Conservation (phyloP, 1,284 basidiomycete genomes). For the Fomitopsis pinicola region DNA sequence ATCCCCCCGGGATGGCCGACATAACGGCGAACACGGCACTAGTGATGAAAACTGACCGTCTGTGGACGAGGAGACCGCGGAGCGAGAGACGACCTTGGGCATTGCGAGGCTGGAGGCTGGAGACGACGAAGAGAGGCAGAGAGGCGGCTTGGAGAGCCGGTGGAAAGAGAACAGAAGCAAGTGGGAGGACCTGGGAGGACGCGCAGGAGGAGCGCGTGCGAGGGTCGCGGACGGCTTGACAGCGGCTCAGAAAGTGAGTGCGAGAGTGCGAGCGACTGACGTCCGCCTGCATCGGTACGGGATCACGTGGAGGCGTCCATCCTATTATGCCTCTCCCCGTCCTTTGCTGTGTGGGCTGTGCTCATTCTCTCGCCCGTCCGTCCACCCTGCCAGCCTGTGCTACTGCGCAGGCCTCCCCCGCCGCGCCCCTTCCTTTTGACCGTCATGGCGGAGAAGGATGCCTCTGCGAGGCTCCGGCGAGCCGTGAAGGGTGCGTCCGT, state of each 20-base stretch:
- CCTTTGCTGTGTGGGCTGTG: constrained; percentile 18
- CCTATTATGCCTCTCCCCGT: constrained; percentile 10
- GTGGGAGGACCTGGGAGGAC: no score
- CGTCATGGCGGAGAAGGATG: constrained; percentile 77
- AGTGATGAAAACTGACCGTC: constrained; percentile 49
- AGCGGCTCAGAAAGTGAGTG: neutral
- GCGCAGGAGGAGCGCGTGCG: neutral
- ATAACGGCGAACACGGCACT: constrained; percentile 5
- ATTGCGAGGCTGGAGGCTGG: constrained; percentile 30
- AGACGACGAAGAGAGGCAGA: no score
- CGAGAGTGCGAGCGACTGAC: constrained; percentile 2
- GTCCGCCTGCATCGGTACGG: constrained; percentile 1
- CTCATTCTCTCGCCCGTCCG: constrained; percentile 15
- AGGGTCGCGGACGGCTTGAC: neutral
- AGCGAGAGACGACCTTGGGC: constrained; percentile 81
- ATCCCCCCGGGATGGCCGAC: constrained; percentile 1
- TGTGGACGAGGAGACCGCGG: constrained; percentile 75
- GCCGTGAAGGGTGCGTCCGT: constrained; percentile 66
- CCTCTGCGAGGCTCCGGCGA: constrained; percentile 66
- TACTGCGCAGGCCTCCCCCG: constrained; percentile 4
- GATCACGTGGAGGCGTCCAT: constrained; percentile 5
- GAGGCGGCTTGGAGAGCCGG: constrained; percentile 1
- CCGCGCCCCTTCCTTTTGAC: constrained; percentile 7
- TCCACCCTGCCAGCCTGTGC: constrained; percentile 14
- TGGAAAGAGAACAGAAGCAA: neutral